Conservation (phyloP, 2,329 filamentous ascomycete genomes). For the Fusarium sp. region DNA sequence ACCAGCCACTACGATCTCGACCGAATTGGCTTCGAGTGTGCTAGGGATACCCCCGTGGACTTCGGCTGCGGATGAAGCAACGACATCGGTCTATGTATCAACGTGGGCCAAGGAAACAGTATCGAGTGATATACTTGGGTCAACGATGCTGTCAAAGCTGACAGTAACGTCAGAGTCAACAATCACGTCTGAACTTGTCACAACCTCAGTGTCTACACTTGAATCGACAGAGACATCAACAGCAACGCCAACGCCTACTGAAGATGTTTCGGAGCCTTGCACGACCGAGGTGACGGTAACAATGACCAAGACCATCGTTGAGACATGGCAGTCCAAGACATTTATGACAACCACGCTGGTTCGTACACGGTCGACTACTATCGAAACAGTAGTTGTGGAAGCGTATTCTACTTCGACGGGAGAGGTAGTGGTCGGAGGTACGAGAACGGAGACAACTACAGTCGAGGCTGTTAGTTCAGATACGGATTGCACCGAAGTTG, state of each 20-base stretch:
- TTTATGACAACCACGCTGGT: slow-evolving; percentile 31
- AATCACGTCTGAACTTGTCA: background rate
- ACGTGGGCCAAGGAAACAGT: background rate
- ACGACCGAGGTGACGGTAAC: slow-evolving; percentile 44
- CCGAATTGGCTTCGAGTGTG: slow-evolving; percentile 12
- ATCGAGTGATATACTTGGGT: slow-evolving; percentile 5
- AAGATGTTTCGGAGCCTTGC: slow-evolving; percentile 31
- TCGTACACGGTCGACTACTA: slow-evolving; percentile 37
- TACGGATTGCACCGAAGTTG: slow-evolving; percentile 25
- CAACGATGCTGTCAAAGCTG: background rate
- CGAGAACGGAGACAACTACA: slow-evolving; percentile 38
- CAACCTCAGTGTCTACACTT: background rate
- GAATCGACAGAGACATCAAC: background rate
- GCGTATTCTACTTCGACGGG: slow-evolving; percentile 45
- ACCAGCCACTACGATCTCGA: slow-evolving; percentile 9
- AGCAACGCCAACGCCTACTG: background rate
- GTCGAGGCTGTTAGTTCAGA: slow-evolving; percentile 35
- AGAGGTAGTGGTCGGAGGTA: slow-evolving; percentile 31
- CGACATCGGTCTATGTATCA: slow-evolving; percentile 2
- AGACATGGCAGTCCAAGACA: slow-evolving; percentile 41
- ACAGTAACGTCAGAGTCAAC: background rate
- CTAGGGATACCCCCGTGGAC: slow-evolving; percentile 13
- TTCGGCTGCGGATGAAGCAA: slow-evolving; percentile 6
- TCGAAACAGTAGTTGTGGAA: slow-evolving; percentile 41
- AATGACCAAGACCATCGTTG: slow-evolving; percentile 41